Conservation (phyloP, 176 grass and related monocot genomes). For the Cocos nucifera region DNA sequence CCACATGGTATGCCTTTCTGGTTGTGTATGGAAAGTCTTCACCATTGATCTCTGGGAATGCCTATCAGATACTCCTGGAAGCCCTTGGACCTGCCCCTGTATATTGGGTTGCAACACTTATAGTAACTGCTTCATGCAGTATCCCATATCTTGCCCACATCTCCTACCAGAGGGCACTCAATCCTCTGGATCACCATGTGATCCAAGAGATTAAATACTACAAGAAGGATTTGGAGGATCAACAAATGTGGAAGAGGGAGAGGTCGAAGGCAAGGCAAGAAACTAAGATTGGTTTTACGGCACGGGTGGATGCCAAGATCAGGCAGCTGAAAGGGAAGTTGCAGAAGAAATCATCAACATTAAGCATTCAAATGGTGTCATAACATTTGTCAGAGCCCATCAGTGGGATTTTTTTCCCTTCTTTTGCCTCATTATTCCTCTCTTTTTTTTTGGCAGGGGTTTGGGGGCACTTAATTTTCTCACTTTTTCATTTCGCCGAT, state of each 20-base stretch:
- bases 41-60: constrained; percentile 36
- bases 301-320: constrained; percentile 87
- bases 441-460: too few species aligned
- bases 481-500: too few species aligned
- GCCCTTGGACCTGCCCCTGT: constrained; percentile 71
- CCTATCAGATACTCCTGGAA: constrained; percentile 73
- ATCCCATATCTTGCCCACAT: constrained; percentile 83
- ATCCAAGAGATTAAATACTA: constrained; percentile 96
- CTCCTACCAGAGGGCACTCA: constrained; percentile 77
- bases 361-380: constrained; percentile 47
- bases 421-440: too few species aligned
- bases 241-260: constrained; percentile 94
- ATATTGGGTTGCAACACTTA: constrained; percentile 63
- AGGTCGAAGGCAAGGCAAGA: constrained; percentile 67
- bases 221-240: constrained; percentile 66
- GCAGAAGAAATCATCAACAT: constrained; percentile 55
- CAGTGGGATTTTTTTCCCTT: background rate
- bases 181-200: constrained; percentile 91
- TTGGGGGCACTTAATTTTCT: too few species aligned
- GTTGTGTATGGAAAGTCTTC: constrained; percentile 49
- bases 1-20: constrained; percentile 88
- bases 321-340: constrained; percentile 72
- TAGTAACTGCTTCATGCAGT: constrained; percentile 73
- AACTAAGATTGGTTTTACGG: constrained; percentile 94
- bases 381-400: constrained; percentile 12